Conservation (phyloP, 306 rosid species). For the Lathyrus tuberosus region DNA sequence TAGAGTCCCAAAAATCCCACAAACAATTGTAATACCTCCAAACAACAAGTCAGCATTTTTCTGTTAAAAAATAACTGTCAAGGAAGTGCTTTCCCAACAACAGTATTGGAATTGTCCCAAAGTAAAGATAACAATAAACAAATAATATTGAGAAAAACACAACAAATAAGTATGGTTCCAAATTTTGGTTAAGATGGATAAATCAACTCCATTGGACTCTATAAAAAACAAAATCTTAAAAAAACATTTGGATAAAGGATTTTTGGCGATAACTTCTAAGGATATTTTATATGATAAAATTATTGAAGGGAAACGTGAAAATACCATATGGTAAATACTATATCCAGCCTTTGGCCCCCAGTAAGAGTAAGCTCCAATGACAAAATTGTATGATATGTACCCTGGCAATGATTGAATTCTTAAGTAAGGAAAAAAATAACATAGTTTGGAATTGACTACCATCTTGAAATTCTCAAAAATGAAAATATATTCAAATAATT, state of each 20-base stretch:
- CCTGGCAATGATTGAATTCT: constrained; percentile 60
- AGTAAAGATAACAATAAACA: constrained; percentile 7
- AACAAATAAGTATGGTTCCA: constrained; percentile 21
- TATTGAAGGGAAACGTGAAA: constrained; percentile 29
- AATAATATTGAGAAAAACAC: constrained; percentile 17
- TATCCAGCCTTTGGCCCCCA: constrained; percentile 99
- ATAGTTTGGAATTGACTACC: constrained; percentile 22
- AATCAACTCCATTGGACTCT: constrained; percentile 15
- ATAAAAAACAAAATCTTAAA: constrained; percentile 28
- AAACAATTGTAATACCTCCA: constrained; percentile 81
- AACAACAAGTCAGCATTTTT: constrained; percentile 78
- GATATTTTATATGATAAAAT: constrained; percentile 22
- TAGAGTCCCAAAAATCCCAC: constrained; percentile 85
- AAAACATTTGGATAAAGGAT: constrained; percentile 8
- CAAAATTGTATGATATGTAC: constrained; percentile 81
- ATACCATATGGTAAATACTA: constrained; percentile 87
- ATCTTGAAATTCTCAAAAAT: constrained; percentile 30
- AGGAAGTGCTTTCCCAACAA: constrained; percentile 33
- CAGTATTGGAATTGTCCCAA: constrained; percentile 14
- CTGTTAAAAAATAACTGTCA: constrained; percentile 50
- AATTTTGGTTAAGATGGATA: constrained; percentile 12
- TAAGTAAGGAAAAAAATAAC: constrained; percentile 20
- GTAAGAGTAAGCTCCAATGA: constrained; percentile 90
- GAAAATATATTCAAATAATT: background rate
- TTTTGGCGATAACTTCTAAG: background rate